phyloP scores from a whole-genome alignment of 129 eudicot species.

The Pulicaria dysenterica region DNA sequence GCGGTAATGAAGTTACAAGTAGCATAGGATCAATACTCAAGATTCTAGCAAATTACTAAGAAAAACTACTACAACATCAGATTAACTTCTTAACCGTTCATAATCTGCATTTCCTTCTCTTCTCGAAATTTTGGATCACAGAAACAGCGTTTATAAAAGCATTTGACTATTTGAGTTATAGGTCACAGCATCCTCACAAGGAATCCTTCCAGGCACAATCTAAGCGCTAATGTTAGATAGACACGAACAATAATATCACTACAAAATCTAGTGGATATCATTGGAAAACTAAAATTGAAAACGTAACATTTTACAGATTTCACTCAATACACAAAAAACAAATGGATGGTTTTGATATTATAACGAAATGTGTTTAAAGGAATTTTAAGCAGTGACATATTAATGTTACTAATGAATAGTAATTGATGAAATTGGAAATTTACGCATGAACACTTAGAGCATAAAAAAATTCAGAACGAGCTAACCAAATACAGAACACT shows the following conservation, averaged over 20 bases:
- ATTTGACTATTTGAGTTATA: background rate
- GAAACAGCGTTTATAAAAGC: background rate
- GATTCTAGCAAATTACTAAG: constrained; percentile 1
- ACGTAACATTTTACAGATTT: background rate
- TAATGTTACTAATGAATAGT: background rate
- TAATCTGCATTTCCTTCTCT: background rate
- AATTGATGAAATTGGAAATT: background rate
- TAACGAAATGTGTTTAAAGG: background rate
- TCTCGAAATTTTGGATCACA: background rate
- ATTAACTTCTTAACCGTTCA: background rate
- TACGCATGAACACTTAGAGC: background rate
- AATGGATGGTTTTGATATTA: background rate
- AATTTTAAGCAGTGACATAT: constrained; percentile 9
- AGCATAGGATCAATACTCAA: background rate
- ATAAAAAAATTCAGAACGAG: background rate
- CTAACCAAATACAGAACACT: constrained; percentile 6
- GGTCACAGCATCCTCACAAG: background rate
- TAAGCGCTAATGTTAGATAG: background rate
- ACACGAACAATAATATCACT: constrained; percentile 4
- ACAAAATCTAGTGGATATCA: background rate
- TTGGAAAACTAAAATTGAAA: background rate
- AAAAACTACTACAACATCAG: constrained; percentile 10
- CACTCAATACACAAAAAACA: constrained; percentile 5
- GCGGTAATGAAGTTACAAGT: background rate
- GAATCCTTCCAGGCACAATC: background rate